Percentiles rank a stretch among this genome's conserved stretches.
Conservation (phyloP, 176 grass and related monocot genomes). For the Phyllostachys edulis region DNA sequence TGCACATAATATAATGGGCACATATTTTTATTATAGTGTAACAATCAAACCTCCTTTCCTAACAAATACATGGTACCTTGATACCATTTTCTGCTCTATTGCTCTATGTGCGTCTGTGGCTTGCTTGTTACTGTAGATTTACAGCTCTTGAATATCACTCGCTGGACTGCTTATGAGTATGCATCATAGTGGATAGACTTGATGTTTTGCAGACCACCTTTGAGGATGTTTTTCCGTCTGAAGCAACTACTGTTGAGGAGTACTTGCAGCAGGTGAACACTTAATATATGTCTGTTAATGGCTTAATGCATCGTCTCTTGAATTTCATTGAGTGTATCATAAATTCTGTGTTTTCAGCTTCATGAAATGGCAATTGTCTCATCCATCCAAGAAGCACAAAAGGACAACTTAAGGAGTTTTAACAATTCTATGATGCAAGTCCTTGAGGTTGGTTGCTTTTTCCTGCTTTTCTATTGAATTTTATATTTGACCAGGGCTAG, state of each 20-base stretch:
- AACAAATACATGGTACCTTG: neutral
- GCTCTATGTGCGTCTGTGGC: neutral
- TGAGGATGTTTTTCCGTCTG: conserved; percentile 95
- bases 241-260: conserved; percentile 87
- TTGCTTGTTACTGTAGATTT: conserved; percentile 18
- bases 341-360: conserved; percentile 56
- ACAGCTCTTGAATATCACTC: neutral
- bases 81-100: neutral
- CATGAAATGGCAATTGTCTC: conserved; percentile 95
- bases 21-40: neutral
- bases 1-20: neutral
- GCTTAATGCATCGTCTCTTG: conserved; percentile 7
- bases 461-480: conserved; percentile 29
- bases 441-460: conserved; percentile 67
- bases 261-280: conserved; percentile 83
- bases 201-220: conserved; percentile 49
- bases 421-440: conserved; percentile 94
- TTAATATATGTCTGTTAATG: neutral
- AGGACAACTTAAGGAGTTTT: conserved; percentile 95
- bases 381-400: conserved; percentile 99
- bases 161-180: neutral
- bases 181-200: conserved; percentile 7
- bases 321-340: conserved; percentile 29
- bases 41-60: neutral
- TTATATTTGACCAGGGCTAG: conserved; percentile 8